phyloP scores from a whole-genome alignment of 768 basidiomycete species.

The Phylloporus arenicola region DNA sequence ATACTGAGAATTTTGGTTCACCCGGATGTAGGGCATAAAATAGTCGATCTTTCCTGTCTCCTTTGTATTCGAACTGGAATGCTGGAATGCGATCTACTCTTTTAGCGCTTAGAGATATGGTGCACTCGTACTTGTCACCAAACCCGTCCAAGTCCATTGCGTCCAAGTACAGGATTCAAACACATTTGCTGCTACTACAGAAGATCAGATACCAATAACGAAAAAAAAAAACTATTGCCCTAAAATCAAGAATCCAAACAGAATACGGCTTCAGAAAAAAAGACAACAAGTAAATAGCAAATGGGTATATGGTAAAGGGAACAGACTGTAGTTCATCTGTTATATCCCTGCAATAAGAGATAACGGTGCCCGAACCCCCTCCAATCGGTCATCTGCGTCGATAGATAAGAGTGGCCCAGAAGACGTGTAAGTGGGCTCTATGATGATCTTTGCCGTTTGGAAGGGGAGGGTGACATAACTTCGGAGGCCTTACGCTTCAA shows the following conservation, averaged over 20 bases:
- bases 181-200: not conserved
- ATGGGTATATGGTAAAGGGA: not conserved
- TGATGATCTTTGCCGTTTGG: constrained; percentile 17
- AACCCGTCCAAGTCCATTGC: not conserved
- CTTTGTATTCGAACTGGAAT: constrained; percentile 3
- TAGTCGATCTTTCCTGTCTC: constrained; percentile 3
- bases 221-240: not conserved
- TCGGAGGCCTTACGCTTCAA: constrained; percentile 21
- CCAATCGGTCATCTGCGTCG: too few species aligned
- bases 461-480: constrained; percentile 9
- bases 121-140: not conserved
- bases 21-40: constrained; percentile 1
- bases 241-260: not conserved
- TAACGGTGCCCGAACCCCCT: not conserved
- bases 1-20: constrained; percentile 44
- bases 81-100: constrained; percentile 9
- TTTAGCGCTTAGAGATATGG: not conserved
- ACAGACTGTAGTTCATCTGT: not conserved
- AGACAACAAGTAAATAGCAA: not conserved
- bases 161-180: not conserved
- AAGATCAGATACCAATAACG: not conserved
- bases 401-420: not conserved
- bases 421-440: not conserved
- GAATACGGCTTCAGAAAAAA: not conserved
- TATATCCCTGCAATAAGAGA: not conserved